phyloP scores from a whole-genome alignment of 1,139 yeast genomes.

The Pichia terricola region DNA sequence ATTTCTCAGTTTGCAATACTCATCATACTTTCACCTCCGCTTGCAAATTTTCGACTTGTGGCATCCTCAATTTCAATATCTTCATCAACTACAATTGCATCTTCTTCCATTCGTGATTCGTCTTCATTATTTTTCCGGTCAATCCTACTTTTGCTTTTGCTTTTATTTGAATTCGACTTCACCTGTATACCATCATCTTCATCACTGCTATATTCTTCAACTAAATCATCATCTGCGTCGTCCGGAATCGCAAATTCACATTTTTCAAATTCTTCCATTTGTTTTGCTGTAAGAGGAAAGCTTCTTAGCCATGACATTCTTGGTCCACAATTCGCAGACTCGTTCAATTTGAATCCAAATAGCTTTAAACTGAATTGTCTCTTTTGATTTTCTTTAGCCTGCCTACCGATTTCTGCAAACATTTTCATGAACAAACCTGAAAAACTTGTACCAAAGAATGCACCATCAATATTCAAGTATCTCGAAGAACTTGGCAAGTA shows the following conservation, averaged over 20 bases:
- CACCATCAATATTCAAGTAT: constrained; percentile 85
- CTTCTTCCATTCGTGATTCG: not conserved
- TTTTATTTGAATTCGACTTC: no score
- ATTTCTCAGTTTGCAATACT: constrained; percentile 14
- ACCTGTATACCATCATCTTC: constrained; percentile 21
- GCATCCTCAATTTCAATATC: not conserved
- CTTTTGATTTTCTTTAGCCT: constrained; percentile 40
- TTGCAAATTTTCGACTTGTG: constrained; percentile 1
- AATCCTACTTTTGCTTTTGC: not conserved
- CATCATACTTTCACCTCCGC: constrained; percentile 26
- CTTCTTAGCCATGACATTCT: constrained; percentile 88
- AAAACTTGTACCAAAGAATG: constrained; percentile 92
- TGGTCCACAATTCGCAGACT: constrained; percentile 71
- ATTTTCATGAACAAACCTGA: constrained; percentile 86
- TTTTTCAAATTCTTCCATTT: constrained; percentile 46
- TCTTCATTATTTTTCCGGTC: not conserved
- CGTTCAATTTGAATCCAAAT: constrained; percentile 81
- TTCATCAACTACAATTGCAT: not conserved
- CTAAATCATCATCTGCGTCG: constrained; percentile 15
- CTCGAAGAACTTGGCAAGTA: constrained; percentile 81
- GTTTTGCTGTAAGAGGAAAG: constrained; percentile 23
- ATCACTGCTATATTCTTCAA: not conserved
- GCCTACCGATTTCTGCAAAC: constrained; percentile 70
- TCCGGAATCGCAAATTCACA: constrained; percentile 54
- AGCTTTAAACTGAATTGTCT: constrained; percentile 60